These are phyloP conservation scores for Leptomonas seymouri DNA, from an alignment of 208 protist genomes.

Conservation along the genomic window DNA sequence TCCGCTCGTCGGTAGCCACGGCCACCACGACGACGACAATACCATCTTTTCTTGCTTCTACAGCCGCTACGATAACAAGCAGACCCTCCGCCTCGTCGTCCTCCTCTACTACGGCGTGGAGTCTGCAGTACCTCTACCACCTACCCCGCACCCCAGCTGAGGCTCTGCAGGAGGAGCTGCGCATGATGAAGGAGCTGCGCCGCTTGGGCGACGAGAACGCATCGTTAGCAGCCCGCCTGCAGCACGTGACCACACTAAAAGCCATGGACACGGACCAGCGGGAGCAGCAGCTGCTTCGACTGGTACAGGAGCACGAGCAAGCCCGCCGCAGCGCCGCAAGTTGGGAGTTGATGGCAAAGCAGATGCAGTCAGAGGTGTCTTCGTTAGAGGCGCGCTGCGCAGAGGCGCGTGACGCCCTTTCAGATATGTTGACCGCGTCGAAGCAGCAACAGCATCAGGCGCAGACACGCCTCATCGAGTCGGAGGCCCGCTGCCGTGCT, in stretches of 20 bases:
- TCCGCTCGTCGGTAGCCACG: background rate
- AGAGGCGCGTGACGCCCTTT: constrained; percentile 19
- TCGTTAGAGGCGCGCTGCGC: constrained; percentile 19
- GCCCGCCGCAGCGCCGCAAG: constrained; percentile 35
- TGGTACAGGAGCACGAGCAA: constrained; percentile 43
- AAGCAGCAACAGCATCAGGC: constrained; percentile 20
- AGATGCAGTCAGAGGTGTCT: constrained; percentile 32
- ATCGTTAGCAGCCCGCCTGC: constrained; percentile 33
- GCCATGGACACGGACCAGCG: constrained; percentile 35
- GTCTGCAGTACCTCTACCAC: constrained; percentile 53
- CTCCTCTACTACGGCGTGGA: constrained; percentile 10
- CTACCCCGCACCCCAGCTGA: constrained; percentile 53
- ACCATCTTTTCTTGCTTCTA: constrained; percentile 3
- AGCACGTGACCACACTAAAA: constrained; percentile 39
- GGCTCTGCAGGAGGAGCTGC: constrained; percentile 58
- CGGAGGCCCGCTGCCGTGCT: constrained; percentile 19
- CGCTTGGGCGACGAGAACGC: constrained; percentile 40
- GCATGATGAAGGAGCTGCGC: constrained; percentile 54
- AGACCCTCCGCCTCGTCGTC: background rate
- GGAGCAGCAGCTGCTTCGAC: constrained; percentile 37
- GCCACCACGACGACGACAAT: constrained; percentile 6
- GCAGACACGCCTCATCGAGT: constrained; percentile 21
- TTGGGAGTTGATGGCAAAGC: constrained; percentile 39
- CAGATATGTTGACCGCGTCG: constrained; percentile 24
- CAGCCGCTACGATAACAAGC: background rate